Evolutionary conservation across 805 yeast genomes (phyloP), one percentile per base, ranked within the genome.

Genomic region (Myxozyma udenii): DNA sequence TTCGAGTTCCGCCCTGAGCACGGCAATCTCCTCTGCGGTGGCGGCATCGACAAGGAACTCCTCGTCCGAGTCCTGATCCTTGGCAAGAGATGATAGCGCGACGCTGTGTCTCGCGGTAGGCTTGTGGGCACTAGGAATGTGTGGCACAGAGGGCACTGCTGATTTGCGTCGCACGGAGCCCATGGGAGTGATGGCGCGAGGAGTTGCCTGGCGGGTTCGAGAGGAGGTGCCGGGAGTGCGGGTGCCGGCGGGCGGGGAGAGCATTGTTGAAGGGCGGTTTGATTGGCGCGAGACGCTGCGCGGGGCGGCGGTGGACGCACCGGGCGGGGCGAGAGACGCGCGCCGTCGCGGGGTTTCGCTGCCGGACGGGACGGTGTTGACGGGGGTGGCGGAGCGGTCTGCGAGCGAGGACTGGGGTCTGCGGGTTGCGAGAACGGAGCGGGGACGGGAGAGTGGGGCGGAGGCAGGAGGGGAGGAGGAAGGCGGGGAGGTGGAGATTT

Each of bases 1-100:
- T 26, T 62, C 58, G 21, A 61, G 56, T 46, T 60, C 62, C 21
- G 38, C 41, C n/a, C 48, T 55, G 25, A 64, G 54, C 18, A 46
- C 42, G 33, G 48, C 49, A 21, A 58, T 21, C 24, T 50, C 53
- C 9, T 36, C 44, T 12, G 38, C 7, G n/a, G 46, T 12, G 4
- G 39, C 45, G 30, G 25, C 18, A 19, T 19, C 43, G 3, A 12
- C 43, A 23, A n/a, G n/a, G n/a, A 21, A 24, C 4, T 39, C 43
- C 4, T 5, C 3, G 12, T 28, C 16, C 3, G 50, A 46, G 4
- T 32, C 32, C 12, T 40, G 51, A 3, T 46, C 26, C 19, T 24
- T 24, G 14, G 12, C 23, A 7, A 39, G 47, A n/a, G 32, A 42
- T 4, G 48, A 9, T 26, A 36, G 33, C 41, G 30, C n/a, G n/a